A percentile compares a stretch with the other conserved stretches of the same genome.
Conservation (phyloP, 2,329 filamentous ascomycete species). For the Aspergillus eucalypticola region DNA sequence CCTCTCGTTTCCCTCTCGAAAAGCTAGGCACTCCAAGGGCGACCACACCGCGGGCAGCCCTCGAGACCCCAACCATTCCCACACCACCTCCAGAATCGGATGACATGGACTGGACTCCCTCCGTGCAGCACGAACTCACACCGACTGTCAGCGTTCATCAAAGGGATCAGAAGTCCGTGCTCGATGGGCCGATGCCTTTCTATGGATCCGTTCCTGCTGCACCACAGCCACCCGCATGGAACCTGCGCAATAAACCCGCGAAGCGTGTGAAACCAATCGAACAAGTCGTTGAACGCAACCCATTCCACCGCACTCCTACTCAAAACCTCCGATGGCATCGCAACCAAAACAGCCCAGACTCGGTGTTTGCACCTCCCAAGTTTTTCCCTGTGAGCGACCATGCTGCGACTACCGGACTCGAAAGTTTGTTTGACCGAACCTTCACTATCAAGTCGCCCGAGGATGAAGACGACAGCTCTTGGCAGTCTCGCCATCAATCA, state of each 20-base stretch:
- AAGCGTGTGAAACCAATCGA: conserved; percentile 35
- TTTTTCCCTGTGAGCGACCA: conserved; percentile 48
- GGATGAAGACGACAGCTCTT: conserved; percentile 25
- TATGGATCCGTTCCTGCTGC: conserved; percentile 45
- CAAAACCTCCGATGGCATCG: conserved; percentile 26
- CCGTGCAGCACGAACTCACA: conserved; percentile 38
- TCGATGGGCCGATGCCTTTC: conserved; percentile 44
- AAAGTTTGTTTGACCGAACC: conserved; percentile 48
- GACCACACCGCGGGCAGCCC: conserved; percentile 26
- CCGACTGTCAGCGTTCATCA: conserved; percentile 33
- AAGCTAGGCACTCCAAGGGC: conserved; percentile 37
- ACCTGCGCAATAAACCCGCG: conserved; percentile 35
- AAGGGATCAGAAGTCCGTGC: conserved; percentile 31
- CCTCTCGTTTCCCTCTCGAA: conserved; percentile 42
- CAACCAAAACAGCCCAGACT: conserved; percentile 22
- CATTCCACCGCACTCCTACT: conserved; percentile 38
- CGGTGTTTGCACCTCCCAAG: conserved; percentile 45
- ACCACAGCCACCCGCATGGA: conserved; percentile 43
- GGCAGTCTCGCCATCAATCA: conserved; percentile 18
- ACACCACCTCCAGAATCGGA: conserved; percentile 45
- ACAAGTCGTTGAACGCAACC: conserved; percentile 37
- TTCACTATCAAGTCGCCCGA: conserved; percentile 43
- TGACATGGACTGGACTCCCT: conserved; percentile 55
- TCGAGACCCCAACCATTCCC: conserved; percentile 29
- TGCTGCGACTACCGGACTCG: conserved; percentile 47